Percentiles rank a stretch among this genome's conserved stretches.
Evolutionary conservation across 352 stramenopile species (phyloP).

Genomic region (Pythium aristosporum): DNA sequence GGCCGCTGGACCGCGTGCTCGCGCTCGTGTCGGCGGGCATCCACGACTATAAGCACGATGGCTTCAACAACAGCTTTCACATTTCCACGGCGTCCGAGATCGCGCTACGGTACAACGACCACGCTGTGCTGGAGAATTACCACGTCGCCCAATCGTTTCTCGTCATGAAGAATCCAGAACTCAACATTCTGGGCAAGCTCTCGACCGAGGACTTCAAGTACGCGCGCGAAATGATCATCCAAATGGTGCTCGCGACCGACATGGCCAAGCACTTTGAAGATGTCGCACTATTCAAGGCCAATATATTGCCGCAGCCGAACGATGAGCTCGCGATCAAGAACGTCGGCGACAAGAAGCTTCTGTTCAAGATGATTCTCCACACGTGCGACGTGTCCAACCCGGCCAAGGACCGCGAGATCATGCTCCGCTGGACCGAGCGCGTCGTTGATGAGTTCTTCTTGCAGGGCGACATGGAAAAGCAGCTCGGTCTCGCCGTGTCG

Average conservation of each 20-base stretch:
- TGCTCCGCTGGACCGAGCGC: conserved; percentile 92
- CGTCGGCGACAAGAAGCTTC: conserved; percentile 82
- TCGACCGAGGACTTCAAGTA: conserved; percentile 83
- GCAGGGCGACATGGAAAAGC: conserved; percentile 95
- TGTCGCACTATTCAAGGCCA: conserved; percentile 85
- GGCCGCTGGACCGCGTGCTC: conserved; percentile 70
- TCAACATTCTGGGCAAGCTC: conserved; percentile 82
- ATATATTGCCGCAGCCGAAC: conserved; percentile 63
- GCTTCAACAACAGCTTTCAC: conserved; percentile 90
- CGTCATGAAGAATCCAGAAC: conserved; percentile 87
- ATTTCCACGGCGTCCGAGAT: conserved; percentile 86
- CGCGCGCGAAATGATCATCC: conserved; percentile 85
- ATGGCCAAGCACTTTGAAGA: conserved; percentile 91
- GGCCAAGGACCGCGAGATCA: conserved; percentile 83
- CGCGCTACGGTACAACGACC: conserved; percentile 88
- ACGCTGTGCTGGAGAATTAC: conserved; percentile 87
- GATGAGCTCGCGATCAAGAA: conserved; percentile 82
- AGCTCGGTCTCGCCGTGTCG: conserved; percentile 83
- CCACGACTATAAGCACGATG: conserved; percentile 90
- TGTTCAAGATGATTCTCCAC: conserved; percentile 90
- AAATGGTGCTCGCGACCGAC: conserved; percentile 90
- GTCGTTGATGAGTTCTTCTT: conserved; percentile 95
- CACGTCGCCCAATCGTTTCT: conserved; percentile 89
- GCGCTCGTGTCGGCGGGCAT: conserved; percentile 79
- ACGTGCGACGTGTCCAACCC: conserved; percentile 95